phyloP scores from a whole-genome alignment of 352 stramenopile species.

The Peronospora belbahrii region DNA sequence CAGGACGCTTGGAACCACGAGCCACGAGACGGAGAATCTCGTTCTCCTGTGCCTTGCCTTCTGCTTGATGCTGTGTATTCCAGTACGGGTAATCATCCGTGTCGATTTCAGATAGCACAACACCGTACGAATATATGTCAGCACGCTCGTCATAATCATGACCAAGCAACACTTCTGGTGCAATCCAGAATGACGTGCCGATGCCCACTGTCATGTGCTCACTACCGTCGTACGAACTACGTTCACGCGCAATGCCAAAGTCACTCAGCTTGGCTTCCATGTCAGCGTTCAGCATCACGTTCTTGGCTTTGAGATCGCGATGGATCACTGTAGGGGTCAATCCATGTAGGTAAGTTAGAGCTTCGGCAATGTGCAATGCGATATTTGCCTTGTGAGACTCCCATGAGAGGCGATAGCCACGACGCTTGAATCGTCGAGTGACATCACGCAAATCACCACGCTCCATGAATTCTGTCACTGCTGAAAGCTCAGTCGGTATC shows the following conservation, averaged over 20 bases:
- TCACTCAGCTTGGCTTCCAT: conserved; percentile 67
- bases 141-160: conserved; percentile 39
- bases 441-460: conserved; percentile 53
- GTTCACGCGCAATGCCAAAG: conserved; percentile 56
- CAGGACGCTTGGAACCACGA: conserved; percentile 32
- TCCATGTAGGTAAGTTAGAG: conserved; percentile 55
- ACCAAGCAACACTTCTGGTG: conserved; percentile 49
- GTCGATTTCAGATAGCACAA: conserved; percentile 51
- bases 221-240: conserved; percentile 36
- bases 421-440: conserved; percentile 37
- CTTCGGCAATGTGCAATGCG: conserved; percentile 51
- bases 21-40: conserved; percentile 55
- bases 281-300: conserved; percentile 36
- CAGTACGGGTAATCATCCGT: conserved; percentile 64
- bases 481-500: conserved; percentile 34
- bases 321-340: conserved; percentile 51
- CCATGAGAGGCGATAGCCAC: conserved; percentile 37
- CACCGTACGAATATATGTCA: conserved; percentile 45
- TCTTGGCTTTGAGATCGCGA: conserved; percentile 42
- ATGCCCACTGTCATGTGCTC: conserved; percentile 60
- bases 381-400: conserved; percentile 47
- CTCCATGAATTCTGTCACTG: conserved; percentile 66
- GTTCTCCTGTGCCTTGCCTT: conserved; percentile 42
- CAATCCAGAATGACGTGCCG: conserved; percentile 64
- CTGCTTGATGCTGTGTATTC: conserved; percentile 35